A percentile compares a stretch with the other conserved stretches of the same genome.
Conservation (phyloP, 2,329 filamentous ascomycete species). For the Akanthomyces dipterigenus region DNA sequence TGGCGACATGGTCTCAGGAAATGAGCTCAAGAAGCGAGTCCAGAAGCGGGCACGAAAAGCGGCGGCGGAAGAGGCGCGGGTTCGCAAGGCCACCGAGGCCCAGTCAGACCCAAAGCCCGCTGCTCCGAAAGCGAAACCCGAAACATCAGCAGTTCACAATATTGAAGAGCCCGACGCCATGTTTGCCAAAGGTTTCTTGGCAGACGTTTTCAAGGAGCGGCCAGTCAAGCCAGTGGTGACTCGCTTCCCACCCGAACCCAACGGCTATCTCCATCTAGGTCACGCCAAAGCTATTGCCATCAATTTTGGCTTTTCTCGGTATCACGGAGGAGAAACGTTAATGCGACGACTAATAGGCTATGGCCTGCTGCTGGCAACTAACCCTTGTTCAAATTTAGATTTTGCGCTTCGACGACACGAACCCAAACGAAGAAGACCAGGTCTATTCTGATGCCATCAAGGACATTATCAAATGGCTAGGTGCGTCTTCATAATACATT, state of each 20-base stretch:
- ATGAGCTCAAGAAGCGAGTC: slow-evolving; percentile 52
- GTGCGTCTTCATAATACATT: slow-evolving; percentile 20
- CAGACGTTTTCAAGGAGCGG: slow-evolving; percentile 63
- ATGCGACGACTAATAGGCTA: no score
- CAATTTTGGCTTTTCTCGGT: slow-evolving; percentile 90
- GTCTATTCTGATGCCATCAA: slow-evolving; percentile 75
- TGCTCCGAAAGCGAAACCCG: no score
- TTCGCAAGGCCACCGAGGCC: slow-evolving; percentile 69
- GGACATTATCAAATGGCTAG: slow-evolving; percentile 81
- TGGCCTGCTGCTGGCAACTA: background rate
- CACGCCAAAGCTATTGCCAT: slow-evolving; percentile 94
- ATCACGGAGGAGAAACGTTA: slow-evolving; percentile 47
- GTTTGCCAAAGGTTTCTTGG: slow-evolving; percentile 74
- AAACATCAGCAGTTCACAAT: no score
- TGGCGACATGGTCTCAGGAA: slow-evolving; percentile 59
- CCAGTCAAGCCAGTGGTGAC: slow-evolving; percentile 58
- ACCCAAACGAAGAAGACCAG: slow-evolving; percentile 85
- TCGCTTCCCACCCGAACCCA: slow-evolving; percentile 80
- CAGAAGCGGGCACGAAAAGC: slow-evolving; percentile 52
- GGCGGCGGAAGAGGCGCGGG: slow-evolving; percentile 59
- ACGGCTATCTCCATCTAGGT: slow-evolving; percentile 88
- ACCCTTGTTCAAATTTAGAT: slow-evolving; percentile 18
- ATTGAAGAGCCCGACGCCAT: slow-evolving; percentile 24
- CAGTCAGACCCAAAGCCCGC: no score
- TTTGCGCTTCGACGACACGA: slow-evolving; percentile 79